Conservation (phyloP, 2,329 filamentous ascomycete genomes). For the Aspergillus ochraceus region DNA sequence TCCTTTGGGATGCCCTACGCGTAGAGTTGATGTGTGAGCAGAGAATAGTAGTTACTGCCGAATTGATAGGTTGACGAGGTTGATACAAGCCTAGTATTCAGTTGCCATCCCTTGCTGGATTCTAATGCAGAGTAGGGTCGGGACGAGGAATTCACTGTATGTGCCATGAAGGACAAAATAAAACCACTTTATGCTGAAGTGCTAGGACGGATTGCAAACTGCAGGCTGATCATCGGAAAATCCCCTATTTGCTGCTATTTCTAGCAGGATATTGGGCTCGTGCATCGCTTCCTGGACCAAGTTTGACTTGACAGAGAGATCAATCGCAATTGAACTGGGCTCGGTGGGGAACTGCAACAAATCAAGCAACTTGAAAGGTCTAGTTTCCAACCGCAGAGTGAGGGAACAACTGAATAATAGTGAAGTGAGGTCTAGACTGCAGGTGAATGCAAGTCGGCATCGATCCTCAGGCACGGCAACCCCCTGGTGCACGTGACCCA, state of each 20-base stretch:
- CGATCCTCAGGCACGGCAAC: too few species aligned
- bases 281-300: neutral
- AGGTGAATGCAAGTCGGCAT: too few species aligned
- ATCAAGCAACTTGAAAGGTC: too few species aligned
- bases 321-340: neutral
- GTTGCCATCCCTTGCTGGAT: neutral
- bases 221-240: neutral
- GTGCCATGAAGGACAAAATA: too few species aligned
- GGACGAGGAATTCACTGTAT: too few species aligned
- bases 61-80: neutral
- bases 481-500: constrained; percentile 33
- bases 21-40: too few species aligned
- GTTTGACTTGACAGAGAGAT: neutral
- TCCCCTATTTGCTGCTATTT: neutral
- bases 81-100: neutral
- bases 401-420: too few species aligned
- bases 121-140: neutral
- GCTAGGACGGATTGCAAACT: neutral
- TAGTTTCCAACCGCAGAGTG: too few species aligned
- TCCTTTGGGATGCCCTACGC: too few species aligned
- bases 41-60: too few species aligned
- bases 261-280: neutral
- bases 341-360: neutral
- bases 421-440: too few species aligned
- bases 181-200: neutral